Evolutionary conservation across 2,329 filamentous ascomycete species (phyloP), one percentile per base, ranked within the genome.

Genomic region (Dothideomycetes sp.): DNA sequence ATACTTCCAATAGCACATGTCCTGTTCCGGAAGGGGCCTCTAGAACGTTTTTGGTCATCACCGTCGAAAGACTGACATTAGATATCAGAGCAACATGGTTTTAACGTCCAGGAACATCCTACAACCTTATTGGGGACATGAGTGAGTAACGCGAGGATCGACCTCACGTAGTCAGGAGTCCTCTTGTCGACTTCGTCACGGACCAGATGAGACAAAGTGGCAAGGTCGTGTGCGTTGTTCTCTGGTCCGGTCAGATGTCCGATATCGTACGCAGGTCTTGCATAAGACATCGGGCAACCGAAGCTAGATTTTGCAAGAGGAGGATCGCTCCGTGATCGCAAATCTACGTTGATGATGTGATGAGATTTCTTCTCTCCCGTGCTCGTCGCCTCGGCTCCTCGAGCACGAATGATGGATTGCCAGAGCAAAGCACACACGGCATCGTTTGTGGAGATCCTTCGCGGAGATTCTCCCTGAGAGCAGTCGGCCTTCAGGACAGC

Each of bases 301-400:
- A 25, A 25, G 34, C 29, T 28, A 9, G 12, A 7, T 25, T n/a
- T 12, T 13, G 24, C 13, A n/a, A 37, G 12, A 22, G 34, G 5
- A 20, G 34, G 34, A 6, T 6, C 13, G 2, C 24, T 28, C 15
- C 34, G 34, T 10, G 22, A 25, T 20, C 34, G 19, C 17, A 37
- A 18, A 22, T 37, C 34, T 23, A 37, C 34, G 16, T 29, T 29
- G 24, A 37, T 18, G 24, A 37, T 37, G 13, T 37, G 17, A 29
- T 37, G n/a, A 4, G 34, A 37, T 2, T 28, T 4, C 16, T 4
- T 22, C 2, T 11, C 34, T 11, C 27, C 23, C 22, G 24, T 16
- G 22, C 19, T 9, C 24, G 4, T 1, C 3, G 28, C 34, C 12
- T 5, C 17, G 10, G 20, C 24, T 15, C 4, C 10, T 11, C 29